Conservation (phyloP, 768 basidiomycete genomes). For the Suillus tomentosus region DNA sequence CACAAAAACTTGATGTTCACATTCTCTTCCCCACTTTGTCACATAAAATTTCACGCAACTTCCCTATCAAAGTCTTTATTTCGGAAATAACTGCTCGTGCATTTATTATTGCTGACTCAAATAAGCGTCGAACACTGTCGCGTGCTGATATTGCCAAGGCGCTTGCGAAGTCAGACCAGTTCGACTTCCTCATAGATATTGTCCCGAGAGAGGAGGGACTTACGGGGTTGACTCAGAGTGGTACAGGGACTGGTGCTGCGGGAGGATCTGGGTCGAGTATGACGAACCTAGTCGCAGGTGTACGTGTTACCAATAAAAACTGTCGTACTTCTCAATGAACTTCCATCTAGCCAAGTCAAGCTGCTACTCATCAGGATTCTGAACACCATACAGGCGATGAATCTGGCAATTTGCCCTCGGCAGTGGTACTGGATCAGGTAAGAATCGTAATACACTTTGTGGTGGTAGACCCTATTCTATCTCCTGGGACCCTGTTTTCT, state of each 20-base stretch:
- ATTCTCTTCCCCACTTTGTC: not conserved
- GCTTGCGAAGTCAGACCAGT: constrained; percentile 90
- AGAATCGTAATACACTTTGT: not conserved
- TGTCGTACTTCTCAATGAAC: constrained; percentile 6
- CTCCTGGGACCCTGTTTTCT: not conserved
- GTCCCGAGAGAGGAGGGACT: constrained; percentile 79
- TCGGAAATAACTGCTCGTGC: constrained; percentile 95
- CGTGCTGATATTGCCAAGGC: constrained; percentile 94
- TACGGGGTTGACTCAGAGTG: constrained; percentile 23
- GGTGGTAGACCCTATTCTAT: constrained; percentile 6
- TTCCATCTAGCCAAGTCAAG: constrained; percentile 28
- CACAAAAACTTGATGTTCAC: not conserved
- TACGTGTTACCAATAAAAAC: constrained; percentile 15
- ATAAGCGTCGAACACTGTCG: constrained; percentile 94
- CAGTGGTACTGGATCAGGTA: constrained; percentile 29
- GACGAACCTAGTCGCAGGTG: constrained; percentile 26
- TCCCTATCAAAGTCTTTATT: constrained; percentile 78
- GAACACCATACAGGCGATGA: constrained; percentile 23
- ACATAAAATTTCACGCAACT: constrained; percentile 7
- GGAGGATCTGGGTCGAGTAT: constrained; percentile 14
- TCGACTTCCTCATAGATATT: constrained; percentile 97
- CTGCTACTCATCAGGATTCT: constrained; percentile 25
- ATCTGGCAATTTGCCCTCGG: constrained; percentile 21
- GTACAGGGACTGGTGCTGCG: not conserved
- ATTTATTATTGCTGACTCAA: constrained; percentile 92